Percentiles rank a stretch among this genome's conserved stretches.
These are phyloP conservation scores for Ophiostoma triangulosporum DNA, from an alignment of 2,329 filamentous ascomycete species.

Conservation along the genomic window DNA sequence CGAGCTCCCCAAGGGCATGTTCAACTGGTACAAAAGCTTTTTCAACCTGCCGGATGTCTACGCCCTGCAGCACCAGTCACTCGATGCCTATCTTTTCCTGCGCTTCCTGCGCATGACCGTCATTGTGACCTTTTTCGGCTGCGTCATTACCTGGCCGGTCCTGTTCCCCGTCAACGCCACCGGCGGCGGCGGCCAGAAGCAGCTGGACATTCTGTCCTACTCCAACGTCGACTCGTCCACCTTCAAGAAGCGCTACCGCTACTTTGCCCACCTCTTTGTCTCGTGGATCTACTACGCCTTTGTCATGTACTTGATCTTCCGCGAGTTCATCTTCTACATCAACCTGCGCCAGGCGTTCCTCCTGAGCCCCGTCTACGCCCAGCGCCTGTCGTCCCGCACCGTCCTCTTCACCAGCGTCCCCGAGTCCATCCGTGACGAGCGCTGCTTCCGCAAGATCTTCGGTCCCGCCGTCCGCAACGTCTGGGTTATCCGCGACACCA, in stretches of 20 bases:
- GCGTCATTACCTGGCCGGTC: slow-evolving; percentile 73
- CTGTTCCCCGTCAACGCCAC: slow-evolving; percentile 79
- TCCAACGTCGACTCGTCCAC: slow-evolving; percentile 51
- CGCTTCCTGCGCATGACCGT: slow-evolving; percentile 71
- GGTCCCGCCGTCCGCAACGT: slow-evolving; percentile 68
- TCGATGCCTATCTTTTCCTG: slow-evolving; percentile 84
- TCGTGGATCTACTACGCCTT: slow-evolving; percentile 79
- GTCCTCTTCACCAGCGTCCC: slow-evolving; percentile 85
- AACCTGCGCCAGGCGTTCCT: slow-evolving; percentile 89
- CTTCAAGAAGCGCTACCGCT: slow-evolving; percentile 43
- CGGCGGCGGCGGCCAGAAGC: slow-evolving; percentile 47
- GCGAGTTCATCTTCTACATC: slow-evolving; percentile 88
- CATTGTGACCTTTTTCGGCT: slow-evolving; percentile 70
- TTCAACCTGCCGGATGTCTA: slow-evolving; percentile 61
- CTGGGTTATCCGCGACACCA: slow-evolving; percentile 70
- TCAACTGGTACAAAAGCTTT: slow-evolving; percentile 57
- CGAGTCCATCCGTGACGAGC: slow-evolving; percentile 59
- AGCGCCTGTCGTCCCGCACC: slow-evolving; percentile 78
- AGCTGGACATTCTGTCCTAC: slow-evolving; percentile 70
- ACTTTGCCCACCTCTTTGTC: slow-evolving; percentile 71
- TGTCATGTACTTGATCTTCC: slow-evolving; percentile 76
- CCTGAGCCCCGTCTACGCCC: slow-evolving; percentile 68
- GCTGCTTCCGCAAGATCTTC: slow-evolving; percentile 67
- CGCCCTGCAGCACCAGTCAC: slow-evolving; percentile 76
- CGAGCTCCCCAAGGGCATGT: slow-evolving; percentile 42